Evolutionary conservation across 805 yeast genomes (phyloP), one percentile per base, ranked within the genome.

Genomic region (Clavispora vitiphila): DNA sequence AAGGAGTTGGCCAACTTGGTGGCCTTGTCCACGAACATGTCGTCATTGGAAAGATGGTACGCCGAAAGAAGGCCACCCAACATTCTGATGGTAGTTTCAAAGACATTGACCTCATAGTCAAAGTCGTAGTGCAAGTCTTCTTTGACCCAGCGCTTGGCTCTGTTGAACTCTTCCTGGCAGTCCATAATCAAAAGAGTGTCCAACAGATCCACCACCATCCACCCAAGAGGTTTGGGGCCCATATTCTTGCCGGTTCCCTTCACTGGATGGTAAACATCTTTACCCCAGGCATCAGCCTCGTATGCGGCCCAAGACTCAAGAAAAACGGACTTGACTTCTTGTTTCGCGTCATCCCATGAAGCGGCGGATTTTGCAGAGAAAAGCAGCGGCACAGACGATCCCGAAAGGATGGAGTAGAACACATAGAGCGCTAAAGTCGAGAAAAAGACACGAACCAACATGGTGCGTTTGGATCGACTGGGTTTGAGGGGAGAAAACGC

Each of bases 11-110:
- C 96, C 50, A 89, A 72, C 54, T 81, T 86, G 8, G 73, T 77
- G 2, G 96, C 96, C 56, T 81, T 82, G 47, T 86, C 86, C 40
- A 88, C 67, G 55, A 80, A 87, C 41, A 85, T 44, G 36, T 80
- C 85, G 51, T 85, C 90, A 11, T 72, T 65, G 2, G 90, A 74
- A 22, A 87, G 63, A 49, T 86, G 81, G 56, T 77, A 78, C 0
- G 96, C 95, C 3, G 96, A 83, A 37, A 90, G 65, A n/a, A 90
- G 69, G 0, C 97, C 97, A 34, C 97, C 97, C 20, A 90, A 67
- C 95, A 90, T 87, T 58, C 96, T 74, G 49, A 87, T 89, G 5
- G 97, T 87, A n/a, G 96, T 88, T 59, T 89, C 97, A 62, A 90
- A 90, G 5, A 88, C 81, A 57, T 83, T 88, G 32, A 87, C 93